These are phyloP conservation scores for Trichoderma koningii DNA, from an alignment of 2,329 filamentous ascomycete species.

Conservation along the genomic window DNA sequence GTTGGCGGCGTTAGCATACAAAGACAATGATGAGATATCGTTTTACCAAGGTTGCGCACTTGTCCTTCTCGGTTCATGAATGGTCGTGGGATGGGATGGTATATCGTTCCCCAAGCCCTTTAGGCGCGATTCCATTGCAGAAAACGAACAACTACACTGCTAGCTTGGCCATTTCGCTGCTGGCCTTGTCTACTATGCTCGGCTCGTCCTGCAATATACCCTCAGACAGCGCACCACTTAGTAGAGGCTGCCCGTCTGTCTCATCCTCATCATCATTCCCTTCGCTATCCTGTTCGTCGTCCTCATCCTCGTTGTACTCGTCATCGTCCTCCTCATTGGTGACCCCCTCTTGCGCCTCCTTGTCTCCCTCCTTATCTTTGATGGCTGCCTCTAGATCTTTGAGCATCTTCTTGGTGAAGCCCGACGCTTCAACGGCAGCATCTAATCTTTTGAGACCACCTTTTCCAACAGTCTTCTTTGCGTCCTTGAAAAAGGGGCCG, in stretches of 20 bases:
- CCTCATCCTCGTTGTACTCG: constrained; percentile 35
- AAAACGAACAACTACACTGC: constrained; percentile 32
- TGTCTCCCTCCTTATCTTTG: constrained; percentile 66
- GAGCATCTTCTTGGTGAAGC: constrained; percentile 95
- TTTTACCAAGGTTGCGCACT: neutral
- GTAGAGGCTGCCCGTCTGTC: neutral
- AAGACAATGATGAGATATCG: neutral
- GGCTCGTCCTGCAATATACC: constrained; percentile 8
- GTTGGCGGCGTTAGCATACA: constrained; percentile 28
- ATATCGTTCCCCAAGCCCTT: neutral
- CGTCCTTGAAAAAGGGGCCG: constrained; percentile 84
- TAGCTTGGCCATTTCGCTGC: constrained; percentile 38
- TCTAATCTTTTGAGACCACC: constrained; percentile 73
- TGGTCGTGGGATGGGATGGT: neutral
- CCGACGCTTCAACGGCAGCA: constrained; percentile 85
- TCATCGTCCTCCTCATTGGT: constrained; percentile 38
- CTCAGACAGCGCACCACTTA: neutral
- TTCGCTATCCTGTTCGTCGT: constrained; percentile 33
- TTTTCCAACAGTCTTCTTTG: constrained; percentile 70
- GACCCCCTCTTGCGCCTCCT: constrained; percentile 39
- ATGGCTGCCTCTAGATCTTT: constrained; percentile 93
- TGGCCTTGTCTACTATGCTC: constrained; percentile 29
- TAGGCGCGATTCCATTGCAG: neutral
- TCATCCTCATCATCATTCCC: constrained; percentile 29
- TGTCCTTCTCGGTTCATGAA: neutral